Percentiles rank a stretch among this genome's conserved stretches.
Evolutionary conservation across 1,284 basidiomycete species (phyloP).

Genomic region (Ustilago cynodontis): DNA sequence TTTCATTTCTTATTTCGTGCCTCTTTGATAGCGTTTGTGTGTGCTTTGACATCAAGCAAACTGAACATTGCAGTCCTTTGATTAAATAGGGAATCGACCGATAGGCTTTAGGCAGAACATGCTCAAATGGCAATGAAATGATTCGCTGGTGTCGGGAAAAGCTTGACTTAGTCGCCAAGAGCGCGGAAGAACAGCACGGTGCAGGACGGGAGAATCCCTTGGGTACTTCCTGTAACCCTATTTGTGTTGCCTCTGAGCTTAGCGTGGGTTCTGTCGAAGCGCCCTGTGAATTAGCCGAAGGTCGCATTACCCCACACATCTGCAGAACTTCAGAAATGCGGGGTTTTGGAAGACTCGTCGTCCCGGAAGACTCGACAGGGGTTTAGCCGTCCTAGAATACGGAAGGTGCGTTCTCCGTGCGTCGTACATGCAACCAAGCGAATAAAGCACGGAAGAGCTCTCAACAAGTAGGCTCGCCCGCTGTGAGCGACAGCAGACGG

Average conservation of each 20-base stretch:
- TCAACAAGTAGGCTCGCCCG: no score
- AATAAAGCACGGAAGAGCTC: no score
- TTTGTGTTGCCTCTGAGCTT: background rate
- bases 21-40: no score
- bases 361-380: background rate
- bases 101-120: background rate
- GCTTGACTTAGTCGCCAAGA: background rate
- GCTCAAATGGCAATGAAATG: background rate
- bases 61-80: no score
- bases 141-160: constrained; percentile 1
- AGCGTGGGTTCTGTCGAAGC: background rate
- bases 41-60: no score
- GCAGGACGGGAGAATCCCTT: background rate
- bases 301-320: background rate
- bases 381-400: constrained; percentile 4
- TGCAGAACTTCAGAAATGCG: background rate
- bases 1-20: no score
- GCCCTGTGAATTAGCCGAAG: constrained; percentile 1
- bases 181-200: background rate
- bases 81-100: no score
- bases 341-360: background rate
- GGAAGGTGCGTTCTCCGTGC: background rate
- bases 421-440: no score
- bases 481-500: no score
- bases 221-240: background rate